phyloP scores from a whole-genome alignment of 495 filamentous ascomycete species.

The Penicillium mononematosum region DNA sequence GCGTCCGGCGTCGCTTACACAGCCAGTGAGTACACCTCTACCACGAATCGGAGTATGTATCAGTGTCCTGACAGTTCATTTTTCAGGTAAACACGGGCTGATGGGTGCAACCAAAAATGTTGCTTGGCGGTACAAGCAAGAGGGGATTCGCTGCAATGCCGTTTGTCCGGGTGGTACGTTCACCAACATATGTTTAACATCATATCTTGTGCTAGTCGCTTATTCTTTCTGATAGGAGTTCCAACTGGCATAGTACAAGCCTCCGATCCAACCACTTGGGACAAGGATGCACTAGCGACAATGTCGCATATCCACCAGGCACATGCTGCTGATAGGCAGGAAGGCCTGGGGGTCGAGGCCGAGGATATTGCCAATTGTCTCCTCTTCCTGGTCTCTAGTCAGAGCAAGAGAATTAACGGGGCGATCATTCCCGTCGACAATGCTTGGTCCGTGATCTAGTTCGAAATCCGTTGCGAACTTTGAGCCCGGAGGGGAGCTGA shows the following conservation, averaged over 20 bases:
- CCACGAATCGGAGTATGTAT: conserved; percentile 13
- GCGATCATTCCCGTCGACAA: conserved; percentile 1
- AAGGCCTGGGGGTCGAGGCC: background rate
- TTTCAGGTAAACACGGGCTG: conserved; percentile 9
- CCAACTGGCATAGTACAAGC: background rate
- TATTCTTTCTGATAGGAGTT: background rate
- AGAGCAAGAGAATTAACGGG: conserved; percentile 5
- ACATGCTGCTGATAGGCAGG: background rate
- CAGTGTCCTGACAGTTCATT: background rate
- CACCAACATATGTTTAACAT: no score
- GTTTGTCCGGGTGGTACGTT: conserved; percentile 29
- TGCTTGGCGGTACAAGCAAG: conserved; percentile 42
- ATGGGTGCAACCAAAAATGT: conserved; percentile 47
- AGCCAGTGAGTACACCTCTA: conserved; percentile 35
- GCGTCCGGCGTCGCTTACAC: conserved; percentile 43
- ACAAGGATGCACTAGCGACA: background rate
- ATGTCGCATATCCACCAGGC: background rate
- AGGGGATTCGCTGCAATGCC: conserved; percentile 36
- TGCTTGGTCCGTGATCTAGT: background rate
- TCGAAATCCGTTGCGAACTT: background rate
- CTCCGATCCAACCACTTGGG: background rate
- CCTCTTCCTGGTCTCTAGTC: background rate
- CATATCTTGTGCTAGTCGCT: no score
- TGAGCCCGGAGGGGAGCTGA: background rate
- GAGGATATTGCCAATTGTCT: background rate